Percentiles rank a stretch among this genome's conserved stretches.
Evolutionary conservation across 148 eudicot genomes (phyloP).

Genomic region (Camellia lanceoleosa): DNA sequence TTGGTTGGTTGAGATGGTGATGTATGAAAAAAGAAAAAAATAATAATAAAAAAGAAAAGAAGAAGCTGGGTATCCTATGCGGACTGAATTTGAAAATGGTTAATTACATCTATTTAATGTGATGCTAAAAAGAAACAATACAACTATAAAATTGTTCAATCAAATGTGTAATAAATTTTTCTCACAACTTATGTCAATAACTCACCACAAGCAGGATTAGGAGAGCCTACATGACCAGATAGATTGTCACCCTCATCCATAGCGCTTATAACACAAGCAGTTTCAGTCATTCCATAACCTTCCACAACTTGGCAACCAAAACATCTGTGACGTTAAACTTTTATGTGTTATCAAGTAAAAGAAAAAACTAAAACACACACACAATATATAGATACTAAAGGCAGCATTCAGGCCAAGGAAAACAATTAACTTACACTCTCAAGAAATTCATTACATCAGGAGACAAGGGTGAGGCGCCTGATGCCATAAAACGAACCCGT

Average conservation of each 20-base stretch:
- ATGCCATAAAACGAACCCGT: constrained; percentile 71
- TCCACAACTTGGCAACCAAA: constrained; percentile 74
- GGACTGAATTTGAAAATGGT: neutral
- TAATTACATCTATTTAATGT: neutral
- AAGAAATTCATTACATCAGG: constrained; percentile 87
- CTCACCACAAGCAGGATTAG: constrained; percentile 92
- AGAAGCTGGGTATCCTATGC: neutral
- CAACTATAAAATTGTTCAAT: neutral
- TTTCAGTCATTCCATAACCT: constrained; percentile 99
- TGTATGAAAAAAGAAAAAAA: neutral
- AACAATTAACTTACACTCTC: constrained; percentile 67
- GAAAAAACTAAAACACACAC: neutral
- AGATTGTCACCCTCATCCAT: constrained; percentile 63
- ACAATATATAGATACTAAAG: neutral
- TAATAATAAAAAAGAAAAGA: too few relatives aligned
- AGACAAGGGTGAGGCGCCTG: constrained; percentile 96
- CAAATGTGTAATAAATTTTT: neutral
- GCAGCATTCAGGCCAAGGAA: neutral
- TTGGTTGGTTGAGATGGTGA: neutral
- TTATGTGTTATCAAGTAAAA: neutral
- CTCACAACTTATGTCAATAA: constrained; percentile 14
- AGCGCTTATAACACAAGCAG: constrained; percentile 69
- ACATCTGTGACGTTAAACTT: constrained; percentile 47
- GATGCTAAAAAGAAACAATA: neutral
- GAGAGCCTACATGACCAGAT: constrained; percentile 94